Base-by-base conservation (phyloP, 495 filamentous ascomycete species). In the Apodospora peruviana region DNA sequence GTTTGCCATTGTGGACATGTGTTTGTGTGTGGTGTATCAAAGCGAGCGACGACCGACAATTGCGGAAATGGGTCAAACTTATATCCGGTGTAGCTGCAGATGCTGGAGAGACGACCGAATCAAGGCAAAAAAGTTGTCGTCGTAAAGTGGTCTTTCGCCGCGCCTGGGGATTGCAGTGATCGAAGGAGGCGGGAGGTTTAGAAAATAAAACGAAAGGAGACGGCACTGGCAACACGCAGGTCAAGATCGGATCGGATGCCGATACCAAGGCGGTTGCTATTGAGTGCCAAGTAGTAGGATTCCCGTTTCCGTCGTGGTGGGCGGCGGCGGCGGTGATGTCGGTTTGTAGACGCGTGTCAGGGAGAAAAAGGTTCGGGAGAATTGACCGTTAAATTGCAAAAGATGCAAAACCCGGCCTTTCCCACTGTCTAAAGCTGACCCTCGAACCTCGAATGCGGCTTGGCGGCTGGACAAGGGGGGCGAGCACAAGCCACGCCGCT, bases 1-100 rank as follows among this genome's bases (percentile, higher is more conserved):
- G 66, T 87, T 87, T 66, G 72, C 61, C 74, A 77, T 77, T 40
- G 11, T 61, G 54, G 23, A 4, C 10, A 27, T 43, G 10, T 10
- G 23, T 27, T 14, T 14, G 19, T 29, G 4, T n/a, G 17, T 12
- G 5, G 8, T 3, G 3, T 12, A 27, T 2, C n/a, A n/a, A 14
- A 46, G 44, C 29, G 14, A 46, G 44, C 17, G 43, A 23, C 24
- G 44, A 12, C 19, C 10, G 5, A 11, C 9, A 37, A 19, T 22
- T 10, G 29, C 4, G 4, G 20, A 24, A 21, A 12, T 4, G n/a
- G 17, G 40, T 43, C 25, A 19, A 43, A 22, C n/a, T n/a, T n/a
- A n/a, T n/a, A n/a, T n/a, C n/a, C n/a, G n/a, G n/a, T n/a, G n/a
- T n/a, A n/a, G n/a, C n/a, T n/a, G n/a, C n/a, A n/a, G n/a, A n/a